These are phyloP conservation scores for Penicillium sp. DNA, from an alignment of 2,329 filamentous ascomycete species.

Conservation along the genomic window DNA sequence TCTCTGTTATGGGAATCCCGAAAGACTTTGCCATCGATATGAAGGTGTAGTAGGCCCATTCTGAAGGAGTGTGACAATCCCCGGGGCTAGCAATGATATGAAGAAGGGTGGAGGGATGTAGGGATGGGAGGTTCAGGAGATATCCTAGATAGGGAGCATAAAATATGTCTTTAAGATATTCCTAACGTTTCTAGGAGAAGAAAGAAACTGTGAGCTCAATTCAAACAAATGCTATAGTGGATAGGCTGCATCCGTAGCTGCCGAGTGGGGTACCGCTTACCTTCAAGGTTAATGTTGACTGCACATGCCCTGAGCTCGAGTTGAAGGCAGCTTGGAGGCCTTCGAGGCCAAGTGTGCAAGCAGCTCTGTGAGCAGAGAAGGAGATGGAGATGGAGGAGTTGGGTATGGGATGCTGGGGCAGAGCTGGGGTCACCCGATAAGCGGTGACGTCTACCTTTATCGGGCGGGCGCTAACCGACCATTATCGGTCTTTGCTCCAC, in stretches of 20 bases:
- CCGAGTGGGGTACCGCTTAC: background rate
- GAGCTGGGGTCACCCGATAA: slow-evolving; percentile 13
- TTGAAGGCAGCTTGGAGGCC: background rate
- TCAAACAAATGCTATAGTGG: too few species aligned
- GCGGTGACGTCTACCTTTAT: slow-evolving; percentile 30
- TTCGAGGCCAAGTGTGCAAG: background rate
- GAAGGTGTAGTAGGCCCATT: slow-evolving; percentile 77
- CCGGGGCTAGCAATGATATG: background rate
- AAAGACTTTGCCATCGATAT: slow-evolving; percentile 84
- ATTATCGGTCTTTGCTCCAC: background rate
- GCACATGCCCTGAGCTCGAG: background rate
- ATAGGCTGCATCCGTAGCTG: background rate
- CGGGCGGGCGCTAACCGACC: slow-evolving; percentile 18
- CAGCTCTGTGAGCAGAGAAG: background rate
- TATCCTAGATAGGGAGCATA: too few species aligned
- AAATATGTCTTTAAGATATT: too few species aligned
- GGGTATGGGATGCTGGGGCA: background rate
- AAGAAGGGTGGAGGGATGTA: too few species aligned
- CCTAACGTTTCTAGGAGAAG: background rate
- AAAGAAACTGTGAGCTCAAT: background rate
- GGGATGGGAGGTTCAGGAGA: too few species aligned
- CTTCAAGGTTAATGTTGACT: background rate
- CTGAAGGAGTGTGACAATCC: background rate
- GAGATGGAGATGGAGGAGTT: background rate
- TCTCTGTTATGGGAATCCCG: slow-evolving; percentile 81